Conservation (phyloP, 1,139 yeast species). For the Candida gigantensis region DNA sequence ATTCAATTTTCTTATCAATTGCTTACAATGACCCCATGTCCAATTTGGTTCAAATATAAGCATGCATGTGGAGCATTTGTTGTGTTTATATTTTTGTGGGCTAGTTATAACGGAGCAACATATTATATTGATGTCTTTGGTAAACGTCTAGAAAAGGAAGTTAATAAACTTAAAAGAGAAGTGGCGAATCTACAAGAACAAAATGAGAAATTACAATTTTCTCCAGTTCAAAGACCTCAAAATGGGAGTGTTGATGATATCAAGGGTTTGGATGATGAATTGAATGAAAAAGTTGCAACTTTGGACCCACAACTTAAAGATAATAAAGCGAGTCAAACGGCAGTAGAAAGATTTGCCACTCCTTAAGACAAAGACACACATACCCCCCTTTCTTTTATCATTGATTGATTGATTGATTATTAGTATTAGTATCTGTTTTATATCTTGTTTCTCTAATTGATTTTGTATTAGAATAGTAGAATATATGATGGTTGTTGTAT, state of each 20-base stretch:
- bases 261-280: slow-evolving; percentile 8
- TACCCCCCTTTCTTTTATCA: not conserved
- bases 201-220: slow-evolving; percentile 46
- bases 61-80: slow-evolving; percentile 70
- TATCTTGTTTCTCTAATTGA: no score
- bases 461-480: not conserved
- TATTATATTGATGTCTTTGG: slow-evolving; percentile 92
- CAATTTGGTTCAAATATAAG: slow-evolving; percentile 77
- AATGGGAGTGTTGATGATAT: slow-evolving; percentile 9
- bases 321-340: not conserved
- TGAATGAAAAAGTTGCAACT: not conserved
- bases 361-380: slow-evolving; percentile 2
- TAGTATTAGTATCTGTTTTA: not conserved
- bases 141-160: slow-evolving; percentile 81
- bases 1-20: slow-evolving; percentile 89
- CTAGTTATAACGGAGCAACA: slow-evolving; percentile 92
- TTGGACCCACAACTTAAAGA: not conserved
- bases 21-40: slow-evolving; percentile 86
- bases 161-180: slow-evolving; percentile 67
- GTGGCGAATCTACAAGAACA: slow-evolving; percentile 55
- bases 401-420: not conserved
- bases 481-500: not conserved
- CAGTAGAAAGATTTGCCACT: not conserved
- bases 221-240: slow-evolving; percentile 21
- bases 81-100: slow-evolving; percentile 68